These are phyloP conservation scores for Fusarium hostae DNA, from an alignment of 2,329 filamentous ascomycete genomes.

Conservation along the genomic window DNA sequence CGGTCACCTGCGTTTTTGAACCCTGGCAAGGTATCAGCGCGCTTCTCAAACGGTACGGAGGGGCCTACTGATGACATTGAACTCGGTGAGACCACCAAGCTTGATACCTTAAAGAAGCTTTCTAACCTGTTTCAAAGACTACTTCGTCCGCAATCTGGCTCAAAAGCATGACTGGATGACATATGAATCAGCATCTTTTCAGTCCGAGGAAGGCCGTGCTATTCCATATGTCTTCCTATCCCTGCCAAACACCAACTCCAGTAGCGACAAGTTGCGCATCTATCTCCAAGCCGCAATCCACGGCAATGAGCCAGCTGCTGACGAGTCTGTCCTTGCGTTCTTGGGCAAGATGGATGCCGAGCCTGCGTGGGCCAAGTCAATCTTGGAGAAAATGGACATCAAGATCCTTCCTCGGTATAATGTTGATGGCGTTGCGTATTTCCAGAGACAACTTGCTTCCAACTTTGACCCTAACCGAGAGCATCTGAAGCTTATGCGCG, in stretches of 20 bases:
- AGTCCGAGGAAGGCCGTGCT: constrained; percentile 12
- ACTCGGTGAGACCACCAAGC: neutral
- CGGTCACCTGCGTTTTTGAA: constrained; percentile 11
- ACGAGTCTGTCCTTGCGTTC: constrained; percentile 1
- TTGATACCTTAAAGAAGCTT: accelerated
- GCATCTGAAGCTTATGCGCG: constrained; percentile 6
- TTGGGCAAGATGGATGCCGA: constrained; percentile 23
- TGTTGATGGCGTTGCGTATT: constrained; percentile 16
- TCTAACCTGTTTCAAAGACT: neutral
- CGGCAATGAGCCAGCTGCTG: constrained; percentile 19
- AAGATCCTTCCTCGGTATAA: constrained; percentile 21
- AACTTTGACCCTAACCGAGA: constrained; percentile 21
- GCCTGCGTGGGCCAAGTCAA: neutral
- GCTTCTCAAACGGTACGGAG: constrained; percentile 4
- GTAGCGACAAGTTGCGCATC: neutral
- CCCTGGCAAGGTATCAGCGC: neutral
- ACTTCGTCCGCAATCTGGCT: constrained; percentile 3
- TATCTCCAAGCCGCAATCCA: constrained; percentile 23
- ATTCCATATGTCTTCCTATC: constrained; percentile 19
- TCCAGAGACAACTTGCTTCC: constrained; percentile 9
- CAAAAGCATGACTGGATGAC: constrained; percentile 16
- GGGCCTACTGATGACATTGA: constrained; percentile 7
- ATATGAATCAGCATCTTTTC: neutral
- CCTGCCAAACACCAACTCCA: neutral
- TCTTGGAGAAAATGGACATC: constrained; percentile 26